Conservation (phyloP, 2,329 filamentous ascomycete species). For the Botrytis aclada region DNA sequence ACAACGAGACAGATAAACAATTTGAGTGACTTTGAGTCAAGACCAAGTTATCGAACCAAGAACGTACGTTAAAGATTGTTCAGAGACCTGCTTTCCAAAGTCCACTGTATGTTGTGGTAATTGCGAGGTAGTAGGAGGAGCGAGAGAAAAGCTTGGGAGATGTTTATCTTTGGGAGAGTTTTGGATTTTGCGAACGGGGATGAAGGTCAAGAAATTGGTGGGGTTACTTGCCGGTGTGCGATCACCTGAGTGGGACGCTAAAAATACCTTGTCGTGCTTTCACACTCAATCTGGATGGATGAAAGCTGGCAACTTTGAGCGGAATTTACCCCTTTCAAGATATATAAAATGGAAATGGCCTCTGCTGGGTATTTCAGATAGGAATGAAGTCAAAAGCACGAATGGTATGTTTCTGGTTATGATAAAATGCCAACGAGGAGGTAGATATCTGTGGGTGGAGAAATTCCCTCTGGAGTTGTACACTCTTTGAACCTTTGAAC, state of each 20-base stretch:
- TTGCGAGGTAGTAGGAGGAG: slow-evolving; percentile 16
- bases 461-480: not conserved
- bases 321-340: slow-evolving; percentile 7
- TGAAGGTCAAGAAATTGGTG: slow-evolving; percentile 22
- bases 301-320: slow-evolving; percentile 11
- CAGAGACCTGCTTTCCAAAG: slow-evolving; percentile 3
- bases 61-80: slow-evolving; percentile 14
- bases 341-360: not conserved
- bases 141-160: slow-evolving; percentile 18
- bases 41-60: not conserved
- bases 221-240: slow-evolving; percentile 21
- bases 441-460: not conserved
- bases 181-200: slow-evolving; percentile 21
- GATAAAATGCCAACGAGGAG: not conserved
- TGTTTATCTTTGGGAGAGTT: slow-evolving; percentile 23
- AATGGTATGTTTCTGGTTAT: not conserved
- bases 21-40: not conserved
- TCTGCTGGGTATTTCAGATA: too few relatives aligned
- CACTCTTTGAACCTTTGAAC: not conserved
- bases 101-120: not conserved
- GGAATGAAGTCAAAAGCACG: not conserved
- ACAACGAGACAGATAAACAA: slow-evolving; percentile 19
- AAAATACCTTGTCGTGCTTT: slow-evolving; percentile 5
- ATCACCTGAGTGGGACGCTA: slow-evolving; percentile 22
- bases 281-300: slow-evolving; percentile 1